Conservation (phyloP, 108 stramenopile species). For the Halocafeteria seosinensis region DNA sequence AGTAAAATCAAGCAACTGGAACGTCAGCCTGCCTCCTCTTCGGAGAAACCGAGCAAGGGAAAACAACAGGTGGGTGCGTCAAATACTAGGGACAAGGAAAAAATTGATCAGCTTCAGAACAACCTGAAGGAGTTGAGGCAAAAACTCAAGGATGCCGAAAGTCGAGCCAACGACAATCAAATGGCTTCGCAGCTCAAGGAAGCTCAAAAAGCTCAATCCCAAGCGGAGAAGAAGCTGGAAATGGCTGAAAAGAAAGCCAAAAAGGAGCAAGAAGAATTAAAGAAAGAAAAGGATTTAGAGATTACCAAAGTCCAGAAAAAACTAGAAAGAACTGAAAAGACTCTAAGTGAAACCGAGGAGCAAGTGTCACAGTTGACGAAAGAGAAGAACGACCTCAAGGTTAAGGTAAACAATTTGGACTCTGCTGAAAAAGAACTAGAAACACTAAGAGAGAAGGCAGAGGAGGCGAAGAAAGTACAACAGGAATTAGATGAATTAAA, state of each 20-base stretch:
- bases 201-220: background rate
- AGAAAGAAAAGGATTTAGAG: background rate
- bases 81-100: too few species aligned
- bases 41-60: too few species aligned
- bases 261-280: background rate
- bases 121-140: too few species aligned
- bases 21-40: too few species aligned
- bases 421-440: constrained; percentile 27
- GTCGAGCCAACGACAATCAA: constrained; percentile 1
- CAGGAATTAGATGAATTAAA: constrained; percentile 3
- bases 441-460: constrained; percentile 5
- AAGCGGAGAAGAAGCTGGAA: constrained; percentile 3
- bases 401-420: constrained; percentile 1
- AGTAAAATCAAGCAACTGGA: too few species aligned
- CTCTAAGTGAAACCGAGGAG: constrained; percentile 3
- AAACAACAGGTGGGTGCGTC: too few species aligned
- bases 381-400: background rate
- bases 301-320: constrained; percentile 2
- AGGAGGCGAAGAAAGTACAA: constrained; percentile 16
- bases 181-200: background rate
- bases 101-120: too few species aligned
- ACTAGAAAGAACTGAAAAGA: background rate
- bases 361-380: background rate
- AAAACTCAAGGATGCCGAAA: too few species aligned
- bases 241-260: background rate